Conservation (phyloP, 2,329 filamentous ascomycete species). For the Calonectria hongkongensis region DNA sequence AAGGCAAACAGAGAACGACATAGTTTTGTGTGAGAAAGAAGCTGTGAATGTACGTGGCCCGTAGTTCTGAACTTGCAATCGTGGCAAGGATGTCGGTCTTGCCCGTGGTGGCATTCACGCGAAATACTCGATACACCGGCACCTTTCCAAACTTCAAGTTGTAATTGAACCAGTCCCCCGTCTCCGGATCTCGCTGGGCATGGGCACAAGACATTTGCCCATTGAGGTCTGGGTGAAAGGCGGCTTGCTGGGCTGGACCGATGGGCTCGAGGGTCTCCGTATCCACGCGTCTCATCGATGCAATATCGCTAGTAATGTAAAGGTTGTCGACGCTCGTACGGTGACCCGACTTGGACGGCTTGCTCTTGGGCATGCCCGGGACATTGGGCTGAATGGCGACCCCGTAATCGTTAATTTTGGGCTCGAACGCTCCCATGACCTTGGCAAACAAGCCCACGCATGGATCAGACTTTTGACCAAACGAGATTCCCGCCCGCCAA, state of each 20-base stretch:
- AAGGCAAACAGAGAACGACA: constrained; percentile 84
- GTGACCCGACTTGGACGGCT: constrained; percentile 56
- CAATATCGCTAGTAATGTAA: constrained; percentile 75
- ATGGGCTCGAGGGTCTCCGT: constrained; percentile 83
- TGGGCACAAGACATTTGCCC: constrained; percentile 83
- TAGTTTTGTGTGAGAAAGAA: constrained; percentile 83
- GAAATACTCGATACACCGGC: constrained; percentile 81
- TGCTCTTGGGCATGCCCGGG: constrained; percentile 69
- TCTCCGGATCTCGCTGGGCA: constrained; percentile 80
- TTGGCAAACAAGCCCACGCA: constrained; percentile 85
- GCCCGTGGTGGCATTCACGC: constrained; percentile 76
- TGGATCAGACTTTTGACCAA: constrained; percentile 83
- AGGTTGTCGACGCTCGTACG: constrained; percentile 66
- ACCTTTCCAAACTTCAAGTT: constrained; percentile 79
- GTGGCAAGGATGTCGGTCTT: constrained; percentile 83
- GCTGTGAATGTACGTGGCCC: constrained; percentile 87
- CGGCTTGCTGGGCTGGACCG: constrained; percentile 74
- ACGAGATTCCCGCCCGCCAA: constrained; percentile 73
- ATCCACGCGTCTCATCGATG: constrained; percentile 76
- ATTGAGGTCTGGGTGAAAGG: constrained; percentile 80
- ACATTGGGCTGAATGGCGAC: constrained; percentile 81
- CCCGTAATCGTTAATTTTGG: constrained; percentile 69
- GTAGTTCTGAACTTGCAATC: constrained; percentile 69
- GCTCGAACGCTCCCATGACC: constrained; percentile 76
- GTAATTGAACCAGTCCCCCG: constrained; percentile 85